phyloP scores from a whole-genome alignment of 2,329 filamentous ascomycete genomes.

The Lomentospora prolificans region DNA sequence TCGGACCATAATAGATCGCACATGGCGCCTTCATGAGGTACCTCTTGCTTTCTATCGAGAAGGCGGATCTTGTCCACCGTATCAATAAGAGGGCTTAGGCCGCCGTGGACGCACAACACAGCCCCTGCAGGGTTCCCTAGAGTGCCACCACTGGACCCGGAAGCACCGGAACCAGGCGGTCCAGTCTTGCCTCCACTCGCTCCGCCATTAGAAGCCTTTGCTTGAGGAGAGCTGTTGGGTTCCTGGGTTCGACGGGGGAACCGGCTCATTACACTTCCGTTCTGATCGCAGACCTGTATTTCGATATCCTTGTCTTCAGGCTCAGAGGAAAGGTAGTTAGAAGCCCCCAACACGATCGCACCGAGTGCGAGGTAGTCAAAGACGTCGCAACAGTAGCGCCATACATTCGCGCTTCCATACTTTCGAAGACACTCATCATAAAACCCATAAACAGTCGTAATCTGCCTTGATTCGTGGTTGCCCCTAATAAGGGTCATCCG shows the following conservation, averaged over 20 bases:
- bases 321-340: slow-evolving; percentile 43
- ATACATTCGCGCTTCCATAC: slow-evolving; percentile 93
- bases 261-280: slow-evolving; percentile 66
- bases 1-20: slow-evolving; percentile 98
- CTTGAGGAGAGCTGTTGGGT: slow-evolving; percentile 11
- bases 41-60: slow-evolving; percentile 93
- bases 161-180: slow-evolving; percentile 70
- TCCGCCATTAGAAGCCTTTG: slow-evolving; percentile 18
- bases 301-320: slow-evolving; percentile 65
- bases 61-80: slow-evolving; percentile 91
- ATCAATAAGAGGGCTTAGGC: slow-evolving; percentile 82
- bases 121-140: slow-evolving; percentile 65
- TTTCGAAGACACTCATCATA: slow-evolving; percentile 96
- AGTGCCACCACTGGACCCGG: slow-evolving; percentile 55
- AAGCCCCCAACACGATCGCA: slow-evolving; percentile 82
- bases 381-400: slow-evolving; percentile 94
- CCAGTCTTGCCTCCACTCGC: slow-evolving; percentile 40
- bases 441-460: slow-evolving; percentile 95
- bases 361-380: slow-evolving; percentile 94
- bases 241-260: slow-evolving; percentile 44
- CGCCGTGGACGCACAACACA: slow-evolving; percentile 91
- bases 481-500: slow-evolving; percentile 93
- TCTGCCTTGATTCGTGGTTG: slow-evolving; percentile 93
- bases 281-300: slow-evolving; percentile 84
- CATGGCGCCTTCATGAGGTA: slow-evolving; percentile 97